Percentiles rank a stretch among this genome's conserved stretches.
Evolutionary conservation across 1,284 basidiomycete species (phyloP).

Genomic region (Ustilago curta): DNA sequence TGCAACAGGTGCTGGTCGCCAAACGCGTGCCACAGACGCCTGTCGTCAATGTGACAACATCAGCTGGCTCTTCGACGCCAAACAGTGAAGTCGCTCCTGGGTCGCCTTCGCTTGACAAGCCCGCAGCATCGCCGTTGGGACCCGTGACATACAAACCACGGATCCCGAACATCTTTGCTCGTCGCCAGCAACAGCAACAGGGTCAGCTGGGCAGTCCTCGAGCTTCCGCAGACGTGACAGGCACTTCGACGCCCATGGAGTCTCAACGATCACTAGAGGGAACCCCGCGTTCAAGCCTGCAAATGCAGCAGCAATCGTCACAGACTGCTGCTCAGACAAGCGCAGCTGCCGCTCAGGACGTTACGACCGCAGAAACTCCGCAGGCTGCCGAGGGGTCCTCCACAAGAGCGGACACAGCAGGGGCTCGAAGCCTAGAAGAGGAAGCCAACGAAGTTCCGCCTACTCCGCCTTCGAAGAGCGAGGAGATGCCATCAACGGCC

Average conservation of each 20-base stretch:
- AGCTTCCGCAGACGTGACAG: conserved; percentile 27
- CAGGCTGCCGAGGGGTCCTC: conserved; percentile 8
- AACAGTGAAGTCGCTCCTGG: conserved; percentile 30
- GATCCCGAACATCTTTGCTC: conserved; percentile 48
- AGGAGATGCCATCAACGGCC: neutral
- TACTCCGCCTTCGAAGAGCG: conserved; percentile 30
- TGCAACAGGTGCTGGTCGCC: conserved; percentile 39
- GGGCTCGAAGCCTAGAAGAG: conserved; percentile 33
- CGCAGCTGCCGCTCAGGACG: neutral
- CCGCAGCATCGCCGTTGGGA: conserved; percentile 30
- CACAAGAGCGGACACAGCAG: conserved; percentile 5
- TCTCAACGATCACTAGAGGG: conserved; percentile 25
- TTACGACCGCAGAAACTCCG: neutral
- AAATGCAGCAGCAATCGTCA: conserved; percentile 19
- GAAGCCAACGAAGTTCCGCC: conserved; percentile 34
- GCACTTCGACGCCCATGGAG: conserved; percentile 11
- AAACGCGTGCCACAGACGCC: conserved; percentile 30
- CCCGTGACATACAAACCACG: conserved; percentile 47
- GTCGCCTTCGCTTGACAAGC: conserved; percentile 37
- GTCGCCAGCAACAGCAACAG: conserved; percentile 45
- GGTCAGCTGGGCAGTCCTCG: conserved; percentile 33
- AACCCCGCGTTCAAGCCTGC: conserved; percentile 36
- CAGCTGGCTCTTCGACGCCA: conserved; percentile 29
- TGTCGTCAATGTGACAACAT: conserved; percentile 21
- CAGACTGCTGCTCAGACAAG: neutral